Conservation (phyloP, 331 rosid species). For the Erythrophleum ivorense region DNA sequence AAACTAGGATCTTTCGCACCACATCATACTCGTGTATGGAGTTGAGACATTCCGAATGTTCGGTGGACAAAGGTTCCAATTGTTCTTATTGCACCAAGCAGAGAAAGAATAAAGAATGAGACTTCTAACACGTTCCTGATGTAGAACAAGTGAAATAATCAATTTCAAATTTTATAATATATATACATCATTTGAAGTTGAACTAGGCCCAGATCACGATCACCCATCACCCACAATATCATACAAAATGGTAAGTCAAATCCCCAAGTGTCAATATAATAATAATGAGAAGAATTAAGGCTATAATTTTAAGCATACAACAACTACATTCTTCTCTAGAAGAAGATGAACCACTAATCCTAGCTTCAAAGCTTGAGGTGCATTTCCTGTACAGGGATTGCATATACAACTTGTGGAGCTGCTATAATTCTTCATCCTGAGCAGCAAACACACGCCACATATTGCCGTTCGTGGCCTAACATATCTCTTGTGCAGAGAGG, state of each 20-base stretch:
- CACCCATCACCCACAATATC: neutral
- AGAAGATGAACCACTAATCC: neutral
- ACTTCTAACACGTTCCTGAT: neutral
- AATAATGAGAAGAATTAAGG: neutral
- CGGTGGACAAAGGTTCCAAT: too few species aligned
- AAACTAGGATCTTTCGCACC: too few species aligned
- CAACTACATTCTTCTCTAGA: conserved; percentile 23
- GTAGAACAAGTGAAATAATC: neutral
- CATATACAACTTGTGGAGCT: conserved; percentile 14
- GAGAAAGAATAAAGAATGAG: neutral
- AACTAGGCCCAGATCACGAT: too few species aligned
- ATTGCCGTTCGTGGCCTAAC: neutral
- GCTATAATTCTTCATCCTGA: conserved; percentile 6
- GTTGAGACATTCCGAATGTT: too few species aligned
- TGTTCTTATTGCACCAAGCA: neutral
- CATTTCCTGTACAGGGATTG: conserved; percentile 37
- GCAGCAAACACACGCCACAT: conserved; percentile 6
- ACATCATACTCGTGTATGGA: too few species aligned
- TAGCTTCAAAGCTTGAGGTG: conserved; percentile 26
- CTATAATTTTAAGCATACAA: neutral
- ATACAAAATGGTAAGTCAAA: neutral
- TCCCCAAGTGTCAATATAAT: neutral
- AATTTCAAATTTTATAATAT: neutral
- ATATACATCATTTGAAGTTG: conserved; percentile 20
- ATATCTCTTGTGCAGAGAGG: neutral